phyloP scores from a whole-genome alignment of 306 rosid genomes.

The Trifolium repens region DNA sequence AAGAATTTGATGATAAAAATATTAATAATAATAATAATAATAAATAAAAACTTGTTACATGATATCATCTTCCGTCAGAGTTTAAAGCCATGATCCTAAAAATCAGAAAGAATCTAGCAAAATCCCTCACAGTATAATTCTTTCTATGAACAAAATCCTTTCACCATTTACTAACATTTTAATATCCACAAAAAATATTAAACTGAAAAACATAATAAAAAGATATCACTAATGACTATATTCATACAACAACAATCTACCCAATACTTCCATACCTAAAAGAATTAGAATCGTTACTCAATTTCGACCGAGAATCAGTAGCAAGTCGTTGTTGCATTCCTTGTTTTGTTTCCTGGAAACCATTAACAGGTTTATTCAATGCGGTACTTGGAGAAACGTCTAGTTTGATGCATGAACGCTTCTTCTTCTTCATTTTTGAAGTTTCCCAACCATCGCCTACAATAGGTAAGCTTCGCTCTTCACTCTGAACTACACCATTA shows the following conservation, averaged over 20 bases:
- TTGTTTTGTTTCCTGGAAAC: constrained; percentile 83
- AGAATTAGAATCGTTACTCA: constrained; percentile 80
- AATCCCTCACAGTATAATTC: constrained; percentile 30
- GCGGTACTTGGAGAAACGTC: constrained; percentile 76
- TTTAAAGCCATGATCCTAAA: constrained; percentile 32
- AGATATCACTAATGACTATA: constrained; percentile 11
- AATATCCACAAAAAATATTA: neutral
- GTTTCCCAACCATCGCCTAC: constrained; percentile 98
- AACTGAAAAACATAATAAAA: constrained; percentile 9
- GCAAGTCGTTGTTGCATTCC: constrained; percentile 82
- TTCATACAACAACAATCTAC: constrained; percentile 63
- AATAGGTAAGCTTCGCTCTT: constrained; percentile 76
- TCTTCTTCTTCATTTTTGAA: constrained; percentile 92
- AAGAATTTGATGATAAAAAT: constrained; percentile 20
- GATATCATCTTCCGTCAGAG: constrained; percentile 29
- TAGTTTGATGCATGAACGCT: constrained; percentile 91
- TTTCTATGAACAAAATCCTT: constrained; percentile 33
- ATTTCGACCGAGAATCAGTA: constrained; percentile 79
- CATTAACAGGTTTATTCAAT: constrained; percentile 69
- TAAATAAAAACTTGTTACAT: constrained; percentile 10
- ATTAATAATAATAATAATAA: neutral
- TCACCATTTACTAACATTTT: constrained; percentile 27
- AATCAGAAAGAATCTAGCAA: constrained; percentile 39
- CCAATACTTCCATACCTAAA: constrained; percentile 71
- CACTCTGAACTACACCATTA: constrained; percentile 72